These are phyloP conservation scores for Fusarium pseudoanthophilum DNA, from an alignment of 2,329 filamentous ascomycete species.

Conservation along the genomic window DNA sequence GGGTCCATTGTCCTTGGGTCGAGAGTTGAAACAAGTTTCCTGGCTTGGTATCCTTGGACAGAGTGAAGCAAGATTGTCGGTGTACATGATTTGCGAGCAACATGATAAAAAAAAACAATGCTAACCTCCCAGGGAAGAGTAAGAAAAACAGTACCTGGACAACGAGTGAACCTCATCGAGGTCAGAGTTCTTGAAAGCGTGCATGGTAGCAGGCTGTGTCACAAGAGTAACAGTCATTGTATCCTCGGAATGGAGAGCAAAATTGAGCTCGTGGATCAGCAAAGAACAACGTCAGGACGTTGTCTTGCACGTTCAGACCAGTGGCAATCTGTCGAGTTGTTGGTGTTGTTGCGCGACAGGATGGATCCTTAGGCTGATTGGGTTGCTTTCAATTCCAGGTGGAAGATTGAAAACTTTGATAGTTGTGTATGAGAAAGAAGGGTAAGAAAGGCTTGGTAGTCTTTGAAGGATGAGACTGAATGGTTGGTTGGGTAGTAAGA, in stretches of 20 bases:
- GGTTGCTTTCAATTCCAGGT: conserved; percentile 39
- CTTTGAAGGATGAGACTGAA: conserved; percentile 41
- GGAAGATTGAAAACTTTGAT: conserved; percentile 35
- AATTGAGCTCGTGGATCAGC: conserved; percentile 45
- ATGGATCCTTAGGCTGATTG: conserved; percentile 43
- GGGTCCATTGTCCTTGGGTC: conserved; percentile 29
- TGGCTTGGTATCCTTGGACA: conserved; percentile 35
- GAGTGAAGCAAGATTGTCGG: conserved; percentile 39
- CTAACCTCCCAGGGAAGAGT: conserved; percentile 56
- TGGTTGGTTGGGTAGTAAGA: conserved; percentile 53
- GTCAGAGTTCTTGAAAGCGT: conserved; percentile 64
- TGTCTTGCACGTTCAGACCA: conserved; percentile 44
- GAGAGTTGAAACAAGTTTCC: conserved; percentile 24
- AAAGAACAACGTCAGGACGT: conserved; percentile 45
- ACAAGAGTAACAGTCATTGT: conserved; percentile 62
- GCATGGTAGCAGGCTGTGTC: conserved; percentile 62
- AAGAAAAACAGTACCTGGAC: conserved; percentile 70
- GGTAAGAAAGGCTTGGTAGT: conserved; percentile 37
- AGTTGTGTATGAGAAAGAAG: conserved; percentile 34
- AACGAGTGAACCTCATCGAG: conserved; percentile 70
- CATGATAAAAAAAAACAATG: conserved; percentile 49
- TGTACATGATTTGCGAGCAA: conserved; percentile 47
- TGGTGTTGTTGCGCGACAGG: conserved; percentile 46
- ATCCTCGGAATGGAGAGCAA: conserved; percentile 52
- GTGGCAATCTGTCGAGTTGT: conserved; percentile 43